Evolutionary conservation across 768 basidiomycete species (phyloP).

Genomic region (Baorangia bicolor): DNA sequence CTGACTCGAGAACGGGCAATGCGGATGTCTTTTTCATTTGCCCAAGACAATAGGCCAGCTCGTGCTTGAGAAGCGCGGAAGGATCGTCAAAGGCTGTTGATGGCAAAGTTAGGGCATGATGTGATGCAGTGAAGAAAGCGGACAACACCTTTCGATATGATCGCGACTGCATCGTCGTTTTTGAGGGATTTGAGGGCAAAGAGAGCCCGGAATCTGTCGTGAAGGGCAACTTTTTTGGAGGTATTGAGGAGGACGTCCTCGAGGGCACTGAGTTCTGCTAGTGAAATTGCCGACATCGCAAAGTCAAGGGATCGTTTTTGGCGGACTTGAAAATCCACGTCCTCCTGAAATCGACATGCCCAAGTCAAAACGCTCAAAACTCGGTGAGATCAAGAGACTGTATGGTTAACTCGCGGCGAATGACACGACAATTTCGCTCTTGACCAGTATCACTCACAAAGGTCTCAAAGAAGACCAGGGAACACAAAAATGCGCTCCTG

Average conservation of each 20-base stretch:
- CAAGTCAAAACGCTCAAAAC: constrained; percentile 82
- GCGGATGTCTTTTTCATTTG: constrained; percentile 79
- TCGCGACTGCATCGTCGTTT: constrained; percentile 72
- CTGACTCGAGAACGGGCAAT: constrained; percentile 73
- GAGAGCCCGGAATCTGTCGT: constrained; percentile 85
- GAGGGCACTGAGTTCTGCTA: constrained; percentile 62
- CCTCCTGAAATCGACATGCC: constrained; percentile 56
- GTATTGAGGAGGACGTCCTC: constrained; percentile 77
- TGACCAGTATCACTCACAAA: constrained; percentile 85
- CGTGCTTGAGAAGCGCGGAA: constrained; percentile 92
- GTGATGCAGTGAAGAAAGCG: constrained; percentile 1
- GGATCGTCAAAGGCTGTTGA: constrained; percentile 75
- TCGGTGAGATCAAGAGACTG: constrained; percentile 55
- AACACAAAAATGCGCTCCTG: constrained; percentile 84
- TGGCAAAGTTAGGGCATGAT: not conserved
- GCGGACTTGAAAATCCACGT: constrained; percentile 49
- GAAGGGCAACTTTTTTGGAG: constrained; percentile 69
- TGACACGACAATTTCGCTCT: constrained; percentile 14
- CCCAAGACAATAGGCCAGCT: constrained; percentile 95
- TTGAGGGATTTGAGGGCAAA: constrained; percentile 90
- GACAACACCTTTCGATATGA: constrained; percentile 77
- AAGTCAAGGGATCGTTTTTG: constrained; percentile 32
- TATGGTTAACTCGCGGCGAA: not conserved
- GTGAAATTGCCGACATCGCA: constrained; percentile 36
- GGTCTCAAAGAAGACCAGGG: constrained; percentile 89